A percentile compares a stretch with the other conserved stretches of the same genome.
phyloP scores from a whole-genome alignment of 345 rosid species.

The Conringia planisiliqua region DNA sequence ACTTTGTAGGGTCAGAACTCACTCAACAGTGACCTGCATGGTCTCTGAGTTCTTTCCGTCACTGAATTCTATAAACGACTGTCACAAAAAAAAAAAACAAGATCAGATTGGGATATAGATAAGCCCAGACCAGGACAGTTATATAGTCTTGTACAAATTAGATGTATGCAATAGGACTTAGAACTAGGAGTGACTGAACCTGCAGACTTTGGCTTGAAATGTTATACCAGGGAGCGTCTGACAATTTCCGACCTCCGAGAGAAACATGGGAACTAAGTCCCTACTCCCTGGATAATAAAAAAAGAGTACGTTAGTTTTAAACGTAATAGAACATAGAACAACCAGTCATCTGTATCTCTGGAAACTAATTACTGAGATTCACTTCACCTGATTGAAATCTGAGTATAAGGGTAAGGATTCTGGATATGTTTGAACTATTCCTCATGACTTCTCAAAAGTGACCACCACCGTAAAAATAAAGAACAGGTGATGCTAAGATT shows the following conservation, averaged over 20 bases:
- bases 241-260: constrained; percentile 41
- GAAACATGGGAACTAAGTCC: constrained; percentile 66
- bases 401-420: constrained; percentile 62
- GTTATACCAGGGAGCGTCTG: constrained; percentile 57
- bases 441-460: constrained; percentile 78
- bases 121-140: background rate
- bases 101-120: background rate
- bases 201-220: constrained; percentile 72
- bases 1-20: constrained; percentile 37
- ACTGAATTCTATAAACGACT: constrained; percentile 55
- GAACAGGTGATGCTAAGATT: constrained; percentile 4
- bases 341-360: background rate
- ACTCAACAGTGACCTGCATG: constrained; percentile 59
- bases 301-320: background rate
- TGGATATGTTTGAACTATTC: constrained; percentile 50
- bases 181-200: constrained; percentile 35
- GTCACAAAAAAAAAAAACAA: constrained; percentile 29
- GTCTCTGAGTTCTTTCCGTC: constrained; percentile 32
- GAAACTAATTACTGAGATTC: background rate
- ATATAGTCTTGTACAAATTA: background rate
- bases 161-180: background rate
- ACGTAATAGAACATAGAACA: background rate
- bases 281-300: constrained; percentile 43
- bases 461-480: constrained; percentile 67
- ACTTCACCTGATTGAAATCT: constrained; percentile 62